Conservation (phyloP, 1,284 basidiomycete genomes). For the Athelia psychrophila region DNA sequence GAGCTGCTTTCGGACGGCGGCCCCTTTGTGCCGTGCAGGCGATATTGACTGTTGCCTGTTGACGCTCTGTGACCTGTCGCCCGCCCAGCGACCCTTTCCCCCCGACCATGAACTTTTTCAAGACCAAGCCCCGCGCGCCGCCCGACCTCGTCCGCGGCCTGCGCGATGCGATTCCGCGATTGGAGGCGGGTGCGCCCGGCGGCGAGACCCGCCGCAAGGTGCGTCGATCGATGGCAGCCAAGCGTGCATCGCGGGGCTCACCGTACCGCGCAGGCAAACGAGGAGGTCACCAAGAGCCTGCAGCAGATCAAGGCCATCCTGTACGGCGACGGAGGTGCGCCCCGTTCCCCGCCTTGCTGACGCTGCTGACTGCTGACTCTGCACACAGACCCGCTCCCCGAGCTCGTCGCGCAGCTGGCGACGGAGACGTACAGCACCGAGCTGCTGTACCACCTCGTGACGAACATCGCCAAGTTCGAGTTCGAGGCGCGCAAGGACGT, state of each 20-base stretch:
- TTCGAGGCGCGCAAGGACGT: conserved; percentile 98
- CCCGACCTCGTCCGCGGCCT: conserved; percentile 81
- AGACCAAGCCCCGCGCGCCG: conserved; percentile 82
- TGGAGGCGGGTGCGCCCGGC: conserved; percentile 73
- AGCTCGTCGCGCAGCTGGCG: conserved; percentile 88
- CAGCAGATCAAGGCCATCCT: conserved; percentile 87
- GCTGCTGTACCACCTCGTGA: conserved; percentile 79
- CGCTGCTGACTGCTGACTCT: conserved; percentile 9
- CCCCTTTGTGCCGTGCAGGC: no score
- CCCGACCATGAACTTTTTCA: conserved; percentile 88
- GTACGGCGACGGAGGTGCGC: conserved; percentile 81
- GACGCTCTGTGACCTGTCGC: neutral
- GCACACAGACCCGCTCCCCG: conserved; percentile 73
- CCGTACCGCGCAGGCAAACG: conserved; percentile 61
- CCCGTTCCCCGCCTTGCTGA: conserved; percentile 4
- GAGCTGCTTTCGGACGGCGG: no score
- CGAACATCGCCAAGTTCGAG: conserved; percentile 85
- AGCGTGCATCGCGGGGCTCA: neutral
- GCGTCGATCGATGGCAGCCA: conserved; percentile 22
- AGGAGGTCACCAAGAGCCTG: conserved; percentile 87
- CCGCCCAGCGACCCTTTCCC: neutral
- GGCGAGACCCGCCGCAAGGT: conserved; percentile 81
- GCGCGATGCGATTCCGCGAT: conserved; percentile 73
- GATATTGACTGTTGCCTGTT: no score
- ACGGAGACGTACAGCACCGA: conserved; percentile 95